A percentile compares a stretch with the other conserved stretches of the same genome.
Evolutionary conservation across 75 land plant genomes (phyloP).

Genomic region (Pinus tabuliformis): DNA sequence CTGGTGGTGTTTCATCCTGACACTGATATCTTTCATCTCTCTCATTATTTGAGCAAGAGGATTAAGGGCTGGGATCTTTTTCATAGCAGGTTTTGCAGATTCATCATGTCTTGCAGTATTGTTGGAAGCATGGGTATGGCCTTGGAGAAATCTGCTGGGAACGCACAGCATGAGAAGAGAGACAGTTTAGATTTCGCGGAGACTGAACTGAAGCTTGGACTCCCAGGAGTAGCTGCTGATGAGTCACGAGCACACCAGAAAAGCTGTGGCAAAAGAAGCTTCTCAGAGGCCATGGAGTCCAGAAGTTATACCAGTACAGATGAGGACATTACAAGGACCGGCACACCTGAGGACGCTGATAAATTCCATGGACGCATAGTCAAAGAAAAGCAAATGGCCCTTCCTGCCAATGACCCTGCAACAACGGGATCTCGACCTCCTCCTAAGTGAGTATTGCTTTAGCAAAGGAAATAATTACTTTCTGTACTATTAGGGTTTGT

Average conservation of each 20-base stretch:
- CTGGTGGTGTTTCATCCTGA: not conserved
- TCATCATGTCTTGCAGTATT: not conserved
- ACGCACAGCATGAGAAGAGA: not conserved
- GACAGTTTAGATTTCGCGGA: slow-evolving; percentile 26
- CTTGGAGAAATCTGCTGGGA: not conserved
- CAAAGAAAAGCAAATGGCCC: not conserved
- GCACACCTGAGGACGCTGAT: slow-evolving; percentile 43
- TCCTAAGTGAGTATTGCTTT: not conserved
- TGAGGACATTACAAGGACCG: slow-evolving; percentile 7
- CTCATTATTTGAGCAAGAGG: not conserved
- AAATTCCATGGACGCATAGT: slow-evolving; percentile 15
- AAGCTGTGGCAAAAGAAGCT: slow-evolving; percentile 32
- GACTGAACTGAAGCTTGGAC: slow-evolving; percentile 52
- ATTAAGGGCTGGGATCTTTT: not conserved
- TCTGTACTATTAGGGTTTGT: too few relatives aligned
- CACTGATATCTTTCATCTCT: too few relatives aligned
- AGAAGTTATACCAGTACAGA: slow-evolving; percentile 31
- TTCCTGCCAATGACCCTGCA: slow-evolving; percentile 33
- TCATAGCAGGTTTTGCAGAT: not conserved
- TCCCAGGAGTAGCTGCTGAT: slow-evolving; percentile 29
- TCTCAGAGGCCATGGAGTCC: slow-evolving; percentile 30
- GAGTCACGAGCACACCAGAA: slow-evolving; percentile 14
- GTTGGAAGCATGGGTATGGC: not conserved
- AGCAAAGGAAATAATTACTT: not conserved
- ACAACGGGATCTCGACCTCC: slow-evolving; percentile 12